phyloP scores from a whole-genome alignment of 1,284 basidiomycete species.

The Pascua guehoae region DNA sequence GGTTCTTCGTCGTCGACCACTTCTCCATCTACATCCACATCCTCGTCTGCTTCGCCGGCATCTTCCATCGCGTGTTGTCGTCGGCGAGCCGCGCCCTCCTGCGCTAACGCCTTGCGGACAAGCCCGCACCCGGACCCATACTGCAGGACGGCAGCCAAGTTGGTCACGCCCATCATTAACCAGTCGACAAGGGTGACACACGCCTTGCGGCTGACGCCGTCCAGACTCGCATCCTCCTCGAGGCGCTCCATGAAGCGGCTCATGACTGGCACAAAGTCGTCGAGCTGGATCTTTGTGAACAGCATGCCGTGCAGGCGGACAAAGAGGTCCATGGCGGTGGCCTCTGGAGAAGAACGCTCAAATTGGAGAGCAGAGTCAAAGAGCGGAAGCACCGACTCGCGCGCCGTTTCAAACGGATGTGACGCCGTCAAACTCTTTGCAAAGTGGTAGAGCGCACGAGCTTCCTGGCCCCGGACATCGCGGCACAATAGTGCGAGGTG shows the following conservation, averaged over 20 bases:
- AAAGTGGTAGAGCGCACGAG: conserved; percentile 87
- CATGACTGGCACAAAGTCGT: conserved; percentile 77
- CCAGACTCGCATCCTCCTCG: conserved; percentile 57
- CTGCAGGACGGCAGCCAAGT: conserved; percentile 77
- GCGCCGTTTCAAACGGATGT: conserved; percentile 78
- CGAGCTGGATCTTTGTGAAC: conserved; percentile 88
- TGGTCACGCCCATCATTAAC: conserved; percentile 91
- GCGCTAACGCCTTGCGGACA: conserved; percentile 56
- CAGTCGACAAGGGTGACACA: conserved; percentile 74
- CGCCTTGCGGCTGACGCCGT: conserved; percentile 54
- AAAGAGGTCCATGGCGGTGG: conserved; percentile 75
- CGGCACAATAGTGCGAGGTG: conserved; percentile 85
- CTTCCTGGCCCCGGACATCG: conserved; percentile 75
- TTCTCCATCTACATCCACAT: conserved; percentile 17
- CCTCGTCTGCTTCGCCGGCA: conserved; percentile 45
- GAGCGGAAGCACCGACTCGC: conserved; percentile 78
- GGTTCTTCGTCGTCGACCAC: conserved; percentile 2
- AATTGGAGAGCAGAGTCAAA: conserved; percentile 72
- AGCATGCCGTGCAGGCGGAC: conserved; percentile 91
- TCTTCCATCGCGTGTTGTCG: conserved; percentile 48
- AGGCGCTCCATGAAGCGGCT: conserved; percentile 82
- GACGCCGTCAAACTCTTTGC: conserved; percentile 91
- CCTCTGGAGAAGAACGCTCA: conserved; percentile 69
- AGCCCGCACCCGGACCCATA: conserved; percentile 76
- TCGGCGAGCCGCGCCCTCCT: conserved; percentile 42